A percentile compares a stretch with the other conserved stretches of the same genome.
Conservation (phyloP, 257 asterid genomes). For the Gentiana dahurica region DNA sequence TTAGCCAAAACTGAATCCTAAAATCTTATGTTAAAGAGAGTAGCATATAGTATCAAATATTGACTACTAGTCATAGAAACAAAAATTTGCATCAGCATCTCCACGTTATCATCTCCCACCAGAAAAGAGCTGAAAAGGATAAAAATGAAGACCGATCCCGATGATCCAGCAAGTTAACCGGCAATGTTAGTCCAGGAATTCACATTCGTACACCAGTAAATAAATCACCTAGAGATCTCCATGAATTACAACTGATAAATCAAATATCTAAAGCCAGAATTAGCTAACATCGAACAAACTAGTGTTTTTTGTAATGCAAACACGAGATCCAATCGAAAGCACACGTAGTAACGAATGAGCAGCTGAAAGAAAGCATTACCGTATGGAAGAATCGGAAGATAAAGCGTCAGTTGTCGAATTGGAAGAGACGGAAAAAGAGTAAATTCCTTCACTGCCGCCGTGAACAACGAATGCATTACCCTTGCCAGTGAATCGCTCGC, state of each 20-base stretch:
- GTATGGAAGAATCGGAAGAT: slow-evolving; percentile 63
- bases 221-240: slow-evolving; percentile 6
- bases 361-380: slow-evolving; percentile 30
- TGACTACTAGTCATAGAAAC: neutral
- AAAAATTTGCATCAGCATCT: neutral
- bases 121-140: no score
- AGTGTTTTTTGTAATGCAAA: neutral
- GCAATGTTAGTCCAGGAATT: neutral
- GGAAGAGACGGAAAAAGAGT: slow-evolving; percentile 44
- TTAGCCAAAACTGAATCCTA: no score
- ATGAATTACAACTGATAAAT: neutral
- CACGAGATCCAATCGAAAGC: neutral
- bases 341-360: neutral
- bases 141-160: no score
- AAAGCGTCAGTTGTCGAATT: slow-evolving; percentile 29
- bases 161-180: neutral
- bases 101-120: no score
- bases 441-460: slow-evolving; percentile 94
- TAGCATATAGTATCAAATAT: neutral
- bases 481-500: slow-evolving; percentile 42
- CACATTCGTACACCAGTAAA: neutral
- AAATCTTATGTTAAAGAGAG: no score
- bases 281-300: neutral
- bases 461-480: slow-evolving; percentile 90
- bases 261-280: no score